Evolutionary conservation across 805 yeast genomes (phyloP).

Genomic region (Starmerella khaoyaiensis): DNA sequence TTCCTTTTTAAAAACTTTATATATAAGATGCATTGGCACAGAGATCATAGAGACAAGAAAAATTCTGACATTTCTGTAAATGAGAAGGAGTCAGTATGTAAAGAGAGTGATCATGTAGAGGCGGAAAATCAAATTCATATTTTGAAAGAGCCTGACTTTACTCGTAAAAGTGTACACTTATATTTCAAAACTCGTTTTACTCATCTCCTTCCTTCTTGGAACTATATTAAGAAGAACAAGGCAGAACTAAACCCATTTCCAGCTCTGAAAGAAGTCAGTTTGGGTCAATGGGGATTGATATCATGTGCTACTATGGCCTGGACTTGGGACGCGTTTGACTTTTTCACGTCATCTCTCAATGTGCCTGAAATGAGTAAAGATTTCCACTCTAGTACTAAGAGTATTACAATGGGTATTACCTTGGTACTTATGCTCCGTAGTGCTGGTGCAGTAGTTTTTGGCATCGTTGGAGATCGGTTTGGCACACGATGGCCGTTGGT

Average conservation of each 20-base stretch:
- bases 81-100: no score
- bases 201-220: conserved; percentile 24
- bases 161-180: no score
- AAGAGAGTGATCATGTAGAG: no score
- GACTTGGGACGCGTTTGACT: conserved; percentile 65
- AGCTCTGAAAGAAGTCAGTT: conserved; percentile 36
- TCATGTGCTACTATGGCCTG: conserved; percentile 49
- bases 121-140: no score
- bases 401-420: conserved; percentile 62
- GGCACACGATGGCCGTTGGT: conserved; percentile 62
- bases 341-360: conserved; percentile 48
- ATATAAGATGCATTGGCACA: no score
- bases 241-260: conserved; percentile 47
- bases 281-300: conserved; percentile 49
- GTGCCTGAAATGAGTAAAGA: conserved; percentile 39
- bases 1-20: no score
- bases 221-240: conserved; percentile 18
- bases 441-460: conserved; percentile 57
- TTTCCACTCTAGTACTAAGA: conserved; percentile 34
- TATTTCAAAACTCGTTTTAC: conserved; percentile 28
- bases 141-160: no score
- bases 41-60: no score
- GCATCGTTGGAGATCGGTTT: conserved; percentile 44
- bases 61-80: no score
- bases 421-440: conserved; percentile 59